These are phyloP conservation scores for Gentiana straminea DNA, from an alignment of 257 asterid genomes.

Conservation along the genomic window DNA sequence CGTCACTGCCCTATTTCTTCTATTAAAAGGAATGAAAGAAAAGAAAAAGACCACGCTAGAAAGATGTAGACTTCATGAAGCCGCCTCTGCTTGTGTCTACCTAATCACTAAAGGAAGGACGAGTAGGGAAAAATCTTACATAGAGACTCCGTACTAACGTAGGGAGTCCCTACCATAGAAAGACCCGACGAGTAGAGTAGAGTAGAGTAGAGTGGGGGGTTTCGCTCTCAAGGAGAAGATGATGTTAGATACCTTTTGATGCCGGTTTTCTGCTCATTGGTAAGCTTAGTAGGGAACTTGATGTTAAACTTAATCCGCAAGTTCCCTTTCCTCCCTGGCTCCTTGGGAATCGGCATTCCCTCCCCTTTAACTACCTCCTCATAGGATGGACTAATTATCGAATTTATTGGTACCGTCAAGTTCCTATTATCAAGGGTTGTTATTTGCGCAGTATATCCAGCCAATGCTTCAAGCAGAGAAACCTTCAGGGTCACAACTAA, in stretches of 20 bases:
- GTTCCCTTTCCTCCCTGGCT: constrained; percentile 74
- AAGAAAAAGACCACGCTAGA: no score
- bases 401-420: constrained; percentile 49
- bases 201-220: not conserved
- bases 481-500: constrained; percentile 60
- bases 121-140: not conserved
- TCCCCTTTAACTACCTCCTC: constrained; percentile 81
- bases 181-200: no score
- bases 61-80: no score
- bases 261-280: constrained; percentile 82
- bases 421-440: constrained; percentile 69
- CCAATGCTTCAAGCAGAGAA: constrained; percentile 69
- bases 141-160: not conserved
- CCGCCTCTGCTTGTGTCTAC: no score
- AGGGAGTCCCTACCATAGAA: no score
- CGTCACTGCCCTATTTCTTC: no score
- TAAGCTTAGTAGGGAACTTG: constrained; percentile 75
- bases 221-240: constrained; percentile 13
- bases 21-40: no score
- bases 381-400: constrained; percentile 51
- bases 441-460: constrained; percentile 61
- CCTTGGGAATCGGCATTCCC: constrained; percentile 93
- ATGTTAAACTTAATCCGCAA: constrained; percentile 64
- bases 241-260: constrained; percentile 55
- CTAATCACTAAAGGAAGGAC: no score